These are phyloP conservation scores for Mycosphaerella sp. DNA, from an alignment of 2,329 filamentous ascomycete genomes.

Conservation along the genomic window DNA sequence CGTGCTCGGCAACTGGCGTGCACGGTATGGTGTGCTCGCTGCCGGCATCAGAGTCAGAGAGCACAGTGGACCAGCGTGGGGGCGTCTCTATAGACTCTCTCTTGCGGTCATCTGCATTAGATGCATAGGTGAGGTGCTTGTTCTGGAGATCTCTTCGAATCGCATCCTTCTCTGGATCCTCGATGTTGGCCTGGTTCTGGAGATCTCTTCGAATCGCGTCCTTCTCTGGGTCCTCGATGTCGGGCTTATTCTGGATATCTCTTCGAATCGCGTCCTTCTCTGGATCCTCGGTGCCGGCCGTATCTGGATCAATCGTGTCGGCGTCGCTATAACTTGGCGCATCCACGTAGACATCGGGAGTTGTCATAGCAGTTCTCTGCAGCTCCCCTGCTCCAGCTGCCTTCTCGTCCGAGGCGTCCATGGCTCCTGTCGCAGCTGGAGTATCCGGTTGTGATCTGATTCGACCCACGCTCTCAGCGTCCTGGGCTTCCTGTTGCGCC, in stretches of 20 bases:
- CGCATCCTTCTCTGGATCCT: constrained; percentile 18
- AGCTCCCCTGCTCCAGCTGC: constrained; percentile 4
- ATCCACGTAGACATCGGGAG: constrained; percentile 2
- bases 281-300: constrained; percentile 2
- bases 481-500: not conserved
- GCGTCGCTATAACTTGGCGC: not conserved
- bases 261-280: constrained; percentile 19
- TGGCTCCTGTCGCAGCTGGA: not conserved
- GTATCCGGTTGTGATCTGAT: not conserved
- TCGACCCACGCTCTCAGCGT: not conserved
- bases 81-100: constrained; percentile 20
- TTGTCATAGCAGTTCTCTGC: not conserved
- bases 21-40: constrained; percentile 12
- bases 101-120: constrained; percentile 14
- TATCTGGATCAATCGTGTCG: not conserved
- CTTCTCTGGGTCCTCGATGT: too few relatives aligned
- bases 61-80: constrained; percentile 15
- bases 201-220: too few relatives aligned
- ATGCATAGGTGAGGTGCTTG: constrained; percentile 16
- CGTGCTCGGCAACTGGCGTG: constrained; percentile 3
- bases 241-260: not conserved
- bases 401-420: constrained; percentile 16
- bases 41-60: constrained; percentile 14
- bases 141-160: constrained; percentile 16
- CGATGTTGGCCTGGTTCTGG: not conserved